Evolutionary conservation across 2,329 filamentous ascomycete species (phyloP).

Genomic region (Phyllosticta citriasiana): DNA sequence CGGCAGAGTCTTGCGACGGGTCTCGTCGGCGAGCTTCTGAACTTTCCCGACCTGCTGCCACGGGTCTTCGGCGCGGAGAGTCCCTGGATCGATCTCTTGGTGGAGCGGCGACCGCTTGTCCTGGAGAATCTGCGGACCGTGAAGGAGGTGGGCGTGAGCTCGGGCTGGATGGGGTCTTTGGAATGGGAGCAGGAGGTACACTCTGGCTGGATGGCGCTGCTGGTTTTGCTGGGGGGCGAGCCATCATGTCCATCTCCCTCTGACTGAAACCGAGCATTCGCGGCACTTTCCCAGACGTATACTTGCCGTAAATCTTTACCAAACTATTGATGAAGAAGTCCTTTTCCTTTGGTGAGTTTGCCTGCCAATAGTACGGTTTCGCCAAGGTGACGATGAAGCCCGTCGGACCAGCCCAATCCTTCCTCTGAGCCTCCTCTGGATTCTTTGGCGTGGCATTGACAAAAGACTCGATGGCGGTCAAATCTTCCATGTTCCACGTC

Average conservation of each 20-base stretch:
- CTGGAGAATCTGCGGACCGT: slow-evolving; percentile 7
- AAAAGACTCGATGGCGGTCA: slow-evolving; percentile 75
- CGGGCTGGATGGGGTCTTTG: neutral
- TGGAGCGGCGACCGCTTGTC: neutral
- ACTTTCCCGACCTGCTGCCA: neutral
- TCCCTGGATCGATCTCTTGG: neutral
- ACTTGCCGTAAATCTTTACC: slow-evolving; percentile 94
- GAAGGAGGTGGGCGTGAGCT: slow-evolving; percentile 3
- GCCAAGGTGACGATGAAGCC: slow-evolving; percentile 83
- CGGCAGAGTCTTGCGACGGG: neutral
- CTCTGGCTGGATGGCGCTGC: slow-evolving; percentile 5
- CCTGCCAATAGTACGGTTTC: slow-evolving; percentile 97
- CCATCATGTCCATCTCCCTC: slow-evolving; percentile 65
- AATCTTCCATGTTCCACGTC: slow-evolving; percentile 92
- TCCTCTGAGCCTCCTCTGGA: slow-evolving; percentile 50
- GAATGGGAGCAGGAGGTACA: slow-evolving; percentile 12
- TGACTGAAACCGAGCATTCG: slow-evolving; percentile 74
- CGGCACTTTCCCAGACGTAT: slow-evolving; percentile 76
- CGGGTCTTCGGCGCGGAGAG: neutral
- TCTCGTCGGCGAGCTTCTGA: neutral
- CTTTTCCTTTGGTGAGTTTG: slow-evolving; percentile 88
- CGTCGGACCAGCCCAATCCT: slow-evolving; percentile 68
- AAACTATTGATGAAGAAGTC: slow-evolving; percentile 96
- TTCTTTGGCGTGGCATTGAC: slow-evolving; percentile 49
- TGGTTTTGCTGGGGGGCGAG: slow-evolving; percentile 36